Conservation (phyloP, 106 monocot species). For the Apostasia shenzhenica region DNA sequence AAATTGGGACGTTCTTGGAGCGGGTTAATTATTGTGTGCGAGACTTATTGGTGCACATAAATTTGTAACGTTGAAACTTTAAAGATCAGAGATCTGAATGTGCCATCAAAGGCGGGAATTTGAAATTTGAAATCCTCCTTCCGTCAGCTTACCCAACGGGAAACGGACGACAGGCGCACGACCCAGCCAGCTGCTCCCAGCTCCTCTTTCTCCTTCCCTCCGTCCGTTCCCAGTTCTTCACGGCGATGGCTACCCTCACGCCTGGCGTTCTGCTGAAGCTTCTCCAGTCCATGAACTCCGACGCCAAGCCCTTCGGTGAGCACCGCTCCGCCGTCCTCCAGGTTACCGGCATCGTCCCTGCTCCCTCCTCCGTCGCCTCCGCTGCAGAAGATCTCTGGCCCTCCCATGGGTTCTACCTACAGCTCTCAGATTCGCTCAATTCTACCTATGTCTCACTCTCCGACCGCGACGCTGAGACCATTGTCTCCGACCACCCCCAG, state of each 20-base stretch:
- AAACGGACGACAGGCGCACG: no score
- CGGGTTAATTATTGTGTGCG: no score
- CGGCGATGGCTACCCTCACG: constrained; percentile 60
- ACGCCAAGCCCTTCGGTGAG: constrained; percentile 40
- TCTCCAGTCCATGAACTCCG: constrained; percentile 85
- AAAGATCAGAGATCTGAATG: no score
- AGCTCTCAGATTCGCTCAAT: constrained; percentile 88
- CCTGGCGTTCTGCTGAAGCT: constrained; percentile 90
- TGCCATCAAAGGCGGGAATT: no score
- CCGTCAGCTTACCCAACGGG: no score
- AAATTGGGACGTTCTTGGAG: no score
- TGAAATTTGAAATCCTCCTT: no score
- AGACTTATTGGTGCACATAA: no score
- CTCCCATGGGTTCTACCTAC: constrained; percentile 64
- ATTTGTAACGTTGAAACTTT: no score
- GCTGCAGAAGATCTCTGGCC: constrained; percentile 54
- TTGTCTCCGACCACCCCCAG: constrained; percentile 59
- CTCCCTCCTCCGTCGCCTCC: constrained; percentile 30
- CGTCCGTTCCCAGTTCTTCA: background rate
- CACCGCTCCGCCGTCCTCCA: constrained; percentile 85
- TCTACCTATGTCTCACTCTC: constrained; percentile 88
- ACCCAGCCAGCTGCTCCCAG: no score
- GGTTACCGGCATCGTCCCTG: constrained; percentile 73
- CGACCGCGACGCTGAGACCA: constrained; percentile 33
- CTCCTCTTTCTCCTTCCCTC: background rate